These are phyloP conservation scores for Colletotrichum musicola DNA, from an alignment of 2,329 filamentous ascomycete species.

Conservation along the genomic window DNA sequence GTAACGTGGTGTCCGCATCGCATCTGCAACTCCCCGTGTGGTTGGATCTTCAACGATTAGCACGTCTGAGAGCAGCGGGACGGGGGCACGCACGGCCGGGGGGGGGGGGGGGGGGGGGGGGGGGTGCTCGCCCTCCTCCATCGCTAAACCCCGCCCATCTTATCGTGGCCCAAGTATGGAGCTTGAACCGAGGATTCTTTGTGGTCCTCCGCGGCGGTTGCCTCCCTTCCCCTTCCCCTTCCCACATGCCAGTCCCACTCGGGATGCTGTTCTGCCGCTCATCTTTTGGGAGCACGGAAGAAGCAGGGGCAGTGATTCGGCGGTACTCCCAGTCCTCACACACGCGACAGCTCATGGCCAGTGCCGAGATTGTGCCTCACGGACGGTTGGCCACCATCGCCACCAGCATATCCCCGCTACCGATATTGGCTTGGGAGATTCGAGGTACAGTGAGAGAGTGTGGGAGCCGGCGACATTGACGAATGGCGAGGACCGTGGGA, in stretches of 20 bases:
- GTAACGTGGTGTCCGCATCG: constrained; percentile 1
- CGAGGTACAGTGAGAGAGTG: background rate
- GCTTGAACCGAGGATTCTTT: too few species aligned
- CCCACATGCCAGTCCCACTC: constrained; percentile 19
- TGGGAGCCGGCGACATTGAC: background rate
- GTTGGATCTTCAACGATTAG: background rate
- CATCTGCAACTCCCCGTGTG: background rate
- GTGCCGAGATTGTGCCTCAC: constrained; percentile 9
- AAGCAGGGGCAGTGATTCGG: background rate
- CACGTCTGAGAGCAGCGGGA: background rate
- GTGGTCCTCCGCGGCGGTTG: background rate
- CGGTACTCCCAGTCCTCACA: background rate
- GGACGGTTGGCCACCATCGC: constrained; percentile 9
- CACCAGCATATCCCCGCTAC: constrained; percentile 26
- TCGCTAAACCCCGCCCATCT: background rate
- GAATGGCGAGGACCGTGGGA: too few species aligned
- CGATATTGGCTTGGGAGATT: background rate
- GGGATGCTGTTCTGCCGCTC: background rate
- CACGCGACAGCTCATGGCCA: constrained; percentile 5
- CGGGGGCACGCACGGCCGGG: background rate
- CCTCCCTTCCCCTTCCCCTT: background rate
- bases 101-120: too few species aligned
- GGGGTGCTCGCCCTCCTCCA: background rate
- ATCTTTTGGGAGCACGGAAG: background rate
- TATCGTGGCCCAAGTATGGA: background rate